Conservation (phyloP, 768 basidiomycete genomes). For the Tylopilus subfusipes region DNA sequence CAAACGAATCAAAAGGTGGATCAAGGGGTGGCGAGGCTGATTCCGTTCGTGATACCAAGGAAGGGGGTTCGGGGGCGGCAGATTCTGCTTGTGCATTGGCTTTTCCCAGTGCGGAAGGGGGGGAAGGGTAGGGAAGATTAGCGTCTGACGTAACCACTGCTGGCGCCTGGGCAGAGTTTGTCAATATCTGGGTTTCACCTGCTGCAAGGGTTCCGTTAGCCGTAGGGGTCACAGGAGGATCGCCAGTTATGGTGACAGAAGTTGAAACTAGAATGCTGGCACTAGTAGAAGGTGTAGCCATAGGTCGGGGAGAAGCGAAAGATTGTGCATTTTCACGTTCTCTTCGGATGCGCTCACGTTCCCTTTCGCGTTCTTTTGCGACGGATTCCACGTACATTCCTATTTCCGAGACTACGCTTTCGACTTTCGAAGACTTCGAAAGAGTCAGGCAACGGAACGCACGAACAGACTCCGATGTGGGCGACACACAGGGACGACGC, state of each 20-base stretch:
- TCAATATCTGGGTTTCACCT: conserved; percentile 21
- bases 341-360: conserved; percentile 67
- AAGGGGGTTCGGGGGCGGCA: conserved; percentile 13
- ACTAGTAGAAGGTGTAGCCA: conserved; percentile 22
- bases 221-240: conserved; percentile 14
- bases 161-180: conserved; percentile 13
- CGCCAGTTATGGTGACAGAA: conserved; percentile 5
- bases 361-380: conserved; percentile 71
- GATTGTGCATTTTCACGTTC: conserved; percentile 52
- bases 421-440: conserved; percentile 47
- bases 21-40: conserved; percentile 19
- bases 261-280: conserved; percentile 9
- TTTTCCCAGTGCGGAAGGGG: conserved; percentile 45
- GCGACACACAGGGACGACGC: conserved; percentile 33
- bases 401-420: conserved; percentile 55
- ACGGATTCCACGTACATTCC: conserved; percentile 72
- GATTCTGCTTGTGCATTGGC: conserved; percentile 21
- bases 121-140: conserved; percentile 51
- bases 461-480: conserved; percentile 38
- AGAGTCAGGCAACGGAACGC: conserved; percentile 52
- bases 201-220: conserved; percentile 6
- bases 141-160: conserved; percentile 15
- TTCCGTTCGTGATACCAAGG: conserved; percentile 12
- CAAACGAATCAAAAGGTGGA: conserved; percentile 43
- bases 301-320: conserved; percentile 27